Base-by-base conservation (phyloP, 2,329 filamentous ascomycete genomes). In the Myriosclerotinia curreyana region DNA sequence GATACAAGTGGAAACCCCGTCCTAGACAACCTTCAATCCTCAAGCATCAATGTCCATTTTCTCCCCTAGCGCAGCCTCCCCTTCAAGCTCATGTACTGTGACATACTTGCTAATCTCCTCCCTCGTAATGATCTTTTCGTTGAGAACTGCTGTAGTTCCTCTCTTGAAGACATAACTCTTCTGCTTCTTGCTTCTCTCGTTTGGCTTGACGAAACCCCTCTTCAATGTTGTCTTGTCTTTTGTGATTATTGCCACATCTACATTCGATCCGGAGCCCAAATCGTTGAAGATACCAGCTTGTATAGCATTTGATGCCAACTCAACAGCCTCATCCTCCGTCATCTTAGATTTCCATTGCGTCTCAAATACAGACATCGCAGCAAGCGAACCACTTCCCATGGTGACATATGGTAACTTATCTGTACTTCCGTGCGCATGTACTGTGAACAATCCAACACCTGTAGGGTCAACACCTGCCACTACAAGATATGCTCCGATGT, bases 351-450 rank as follows among this genome's bases (percentile, higher is more conserved):
- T 91, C 96, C 96, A 99, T 79, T 89, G 88, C 58, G 93, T 96
- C 83, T 99, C 95, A 75, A 99, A 99, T 60, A 99, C 90, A 40
- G 91, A 91, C 95, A 99, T 99, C 75, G 95, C 95, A 36, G 95
- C 95, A 70, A 99, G 82, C 55, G 92, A 96, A 69, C 95, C 95
- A 31, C 91, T 96, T 62, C 95, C 95, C 95, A 99, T 99, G 69
- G 96, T 99, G 71, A 99, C 96, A 78, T 99, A 99, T 59, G 95
- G 95, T 56, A 99, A 88, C 83, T 98, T 99, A 81, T 99, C 95
- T 67, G 95, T 99, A 74, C 90, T 95, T 70, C 96, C 95, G 82
- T 99, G 96, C 66, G 95, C 95, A 80, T 99, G 95, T 51, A 99
- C 95, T 69, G 96, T 99, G 83, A 96, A 99, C 67, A 99, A 88